Evolutionary conservation across 148 eudicot genomes (phyloP), one percentile per base, ranked within the genome.

Genomic region (Selenicereus undatus): DNA sequence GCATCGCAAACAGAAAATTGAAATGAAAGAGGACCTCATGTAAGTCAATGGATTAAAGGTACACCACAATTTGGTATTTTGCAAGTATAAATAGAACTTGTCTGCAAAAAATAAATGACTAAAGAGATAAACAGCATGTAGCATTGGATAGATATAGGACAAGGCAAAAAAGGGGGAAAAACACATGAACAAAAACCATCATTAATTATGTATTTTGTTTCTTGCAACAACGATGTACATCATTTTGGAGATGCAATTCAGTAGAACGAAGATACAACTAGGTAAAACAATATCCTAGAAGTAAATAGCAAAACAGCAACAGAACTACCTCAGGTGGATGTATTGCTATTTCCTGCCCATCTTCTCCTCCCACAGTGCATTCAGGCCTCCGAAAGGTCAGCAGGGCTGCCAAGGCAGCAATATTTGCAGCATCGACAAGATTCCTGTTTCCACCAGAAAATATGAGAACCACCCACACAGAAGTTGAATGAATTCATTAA

Each of bases 391-490:
- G 88, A 80, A 96, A 96, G 54, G 98, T 91, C 52, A 88, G 82
- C 36, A 95, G 90, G 74, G 98, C 94, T 85, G 94, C 91, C 89
- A 95, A 90, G 80, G 99, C 98, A 84, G 99, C 98, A 86, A 93
- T 88, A 86, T 96, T 96, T 85, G 99, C 98, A 78, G 99, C 93
- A 89, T 96, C 99, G 85, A 96, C 91, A 81, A 96, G 97, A 87
- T 96, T 96, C 54, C 99, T 93, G 86, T 78, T 73, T 71, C 24
- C 54, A 71, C 27, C 51, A 50, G 72, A 50, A 80, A 70, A 69
- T 58, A 79, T 22, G 14, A 30, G 27, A 26, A 62, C 39, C 74
- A 36, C 35, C 75, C 71, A 83, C 58, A 18, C 74, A 74, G 78
- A 39, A 36, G 48, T 13, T 29, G 5, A n/a, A 24, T 60, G 48